Conservation (phyloP, 2,329 filamentous ascomycete species). For the Cordyceps pruinosa region DNA sequence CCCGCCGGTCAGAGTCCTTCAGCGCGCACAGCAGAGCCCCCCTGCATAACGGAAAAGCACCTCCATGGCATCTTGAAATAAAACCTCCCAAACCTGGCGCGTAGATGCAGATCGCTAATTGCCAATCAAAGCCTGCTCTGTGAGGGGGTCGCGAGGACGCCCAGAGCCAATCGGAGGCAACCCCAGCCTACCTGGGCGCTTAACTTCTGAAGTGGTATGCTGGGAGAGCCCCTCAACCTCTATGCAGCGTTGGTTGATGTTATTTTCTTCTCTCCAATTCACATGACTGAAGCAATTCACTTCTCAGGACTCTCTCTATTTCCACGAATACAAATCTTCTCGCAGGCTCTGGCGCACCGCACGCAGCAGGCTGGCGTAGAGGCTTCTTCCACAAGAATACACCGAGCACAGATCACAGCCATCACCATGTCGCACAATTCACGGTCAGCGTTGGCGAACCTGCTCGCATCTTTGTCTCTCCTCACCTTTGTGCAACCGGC, state of each 20-base stretch:
- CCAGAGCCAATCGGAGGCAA: not conserved
- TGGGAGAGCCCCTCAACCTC: not conserved
- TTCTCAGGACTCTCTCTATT: not conserved
- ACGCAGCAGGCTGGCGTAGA: not conserved
- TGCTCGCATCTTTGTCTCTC: not conserved
- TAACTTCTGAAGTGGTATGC: not conserved
- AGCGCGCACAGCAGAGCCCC: not conserved
- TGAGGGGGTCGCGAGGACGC: not conserved
- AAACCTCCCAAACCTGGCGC: not conserved
- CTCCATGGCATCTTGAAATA: not conserved
- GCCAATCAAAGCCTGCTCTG: not conserved
- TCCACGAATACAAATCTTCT: not conserved
- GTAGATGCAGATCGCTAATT: not conserved
- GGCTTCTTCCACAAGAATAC: not conserved
- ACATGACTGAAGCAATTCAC: too few relatives aligned
- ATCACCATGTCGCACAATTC: not conserved
- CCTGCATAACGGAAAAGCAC: not conserved
- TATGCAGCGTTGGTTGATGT: not conserved
- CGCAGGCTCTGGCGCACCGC: not conserved
- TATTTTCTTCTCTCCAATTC: not conserved
- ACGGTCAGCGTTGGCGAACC: not conserved
- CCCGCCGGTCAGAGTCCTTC: not conserved
- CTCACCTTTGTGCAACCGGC: not conserved
- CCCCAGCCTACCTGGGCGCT: not conserved
- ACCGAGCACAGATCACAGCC: not conserved